These are phyloP conservation scores for Chalara sp. DNA, from an alignment of 2,329 filamentous ascomycete species.

Conservation along the genomic window DNA sequence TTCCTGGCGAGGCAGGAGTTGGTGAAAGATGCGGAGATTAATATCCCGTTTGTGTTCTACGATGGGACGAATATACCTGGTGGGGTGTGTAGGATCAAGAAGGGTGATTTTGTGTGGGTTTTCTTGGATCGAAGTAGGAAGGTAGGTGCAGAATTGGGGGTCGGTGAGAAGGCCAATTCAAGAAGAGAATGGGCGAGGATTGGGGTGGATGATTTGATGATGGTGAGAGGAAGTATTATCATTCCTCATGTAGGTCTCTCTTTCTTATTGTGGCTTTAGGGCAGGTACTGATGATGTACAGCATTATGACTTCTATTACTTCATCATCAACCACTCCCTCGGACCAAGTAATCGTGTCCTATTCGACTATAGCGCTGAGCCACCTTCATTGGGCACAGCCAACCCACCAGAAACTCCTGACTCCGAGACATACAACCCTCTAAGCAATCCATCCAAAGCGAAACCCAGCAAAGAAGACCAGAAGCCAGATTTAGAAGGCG, in stretches of 20 bases:
- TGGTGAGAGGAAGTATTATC: slow-evolving; percentile 85
- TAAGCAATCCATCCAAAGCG: slow-evolving; percentile 29
- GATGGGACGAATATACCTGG: slow-evolving; percentile 87
- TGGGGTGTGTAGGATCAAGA: slow-evolving; percentile 78
- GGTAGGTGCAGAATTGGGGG: slow-evolving; percentile 75
- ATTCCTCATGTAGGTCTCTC: slow-evolving; percentile 74
- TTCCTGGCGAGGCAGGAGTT: slow-evolving; percentile 78
- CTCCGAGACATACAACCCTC: slow-evolving; percentile 30
- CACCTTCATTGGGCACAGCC: slow-evolving; percentile 24
- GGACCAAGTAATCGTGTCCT: slow-evolving; percentile 66
- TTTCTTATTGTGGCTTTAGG: no score
- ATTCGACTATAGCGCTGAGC: slow-evolving; percentile 65
- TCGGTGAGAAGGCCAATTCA: slow-evolving; percentile 52
- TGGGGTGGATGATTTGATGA: slow-evolving; percentile 90
- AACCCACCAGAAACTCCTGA: slow-evolving; percentile 8
- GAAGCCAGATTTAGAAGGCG: slow-evolving; percentile 58
- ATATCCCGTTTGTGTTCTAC: slow-evolving; percentile 94
- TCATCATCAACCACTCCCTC: slow-evolving; percentile 79
- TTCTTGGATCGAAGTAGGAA: slow-evolving; percentile 90
- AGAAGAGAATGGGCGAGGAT: slow-evolving; percentile 87
- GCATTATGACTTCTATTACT: slow-evolving; percentile 98
- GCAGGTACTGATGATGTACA: slow-evolving; percentile 30
- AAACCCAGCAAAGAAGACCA: slow-evolving; percentile 33
- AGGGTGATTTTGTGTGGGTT: slow-evolving; percentile 88
- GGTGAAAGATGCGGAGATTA: slow-evolving; percentile 82